Base-by-base conservation (phyloP, 1,284 basidiomycete species). In the Pascua guehoae region DNA sequence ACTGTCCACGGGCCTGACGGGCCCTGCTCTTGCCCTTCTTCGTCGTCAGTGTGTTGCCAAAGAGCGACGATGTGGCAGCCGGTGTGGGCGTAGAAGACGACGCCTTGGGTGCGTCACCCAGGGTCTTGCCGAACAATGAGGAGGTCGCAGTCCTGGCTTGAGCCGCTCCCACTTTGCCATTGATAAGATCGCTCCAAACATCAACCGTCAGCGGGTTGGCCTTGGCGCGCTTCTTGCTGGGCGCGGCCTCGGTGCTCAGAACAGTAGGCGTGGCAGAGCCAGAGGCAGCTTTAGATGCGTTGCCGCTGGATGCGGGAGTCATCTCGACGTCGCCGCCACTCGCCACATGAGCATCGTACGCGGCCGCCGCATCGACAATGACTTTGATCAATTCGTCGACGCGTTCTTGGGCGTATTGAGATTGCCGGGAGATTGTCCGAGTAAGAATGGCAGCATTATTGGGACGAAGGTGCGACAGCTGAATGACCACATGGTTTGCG, bases 401-500 rank as follows among this genome's bases (percentile, higher is more conserved):
- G 88, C 74, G 42, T 10, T 37, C 16, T 12, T 40, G 38, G 18
- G 51, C 46, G 3, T 38, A 12, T 0, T 50, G 45, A 4, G 55
- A 41, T 8, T 41, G 40, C n/a, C 39, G 42, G 8, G 32, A 42
- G 11, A 56, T 24, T 7, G 39, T 49, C 14, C 54, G 54, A 4
- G 40, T 32, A 7, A 88, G 73, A 2, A 79, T 79, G 10, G 82
- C 78, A 84, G 68, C 86, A 82, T 37, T 80, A 78, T n/a, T 86
- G 84, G 17, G 84, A 81, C 46, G 79, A 76, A 66, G 54, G 53
- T 49, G 86, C 10, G 86, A 86, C 18, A 92, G 75, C 51, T 81
- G 79, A 70, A 89, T 87, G 18, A 91, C 68, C 59, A 82, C 81
- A 60, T 88, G 86, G 63, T 89, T 88, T 16, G 85, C 81, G 18